phyloP scores from a whole-genome alignment of 805 yeast species.

The Pichia insulana region DNA sequence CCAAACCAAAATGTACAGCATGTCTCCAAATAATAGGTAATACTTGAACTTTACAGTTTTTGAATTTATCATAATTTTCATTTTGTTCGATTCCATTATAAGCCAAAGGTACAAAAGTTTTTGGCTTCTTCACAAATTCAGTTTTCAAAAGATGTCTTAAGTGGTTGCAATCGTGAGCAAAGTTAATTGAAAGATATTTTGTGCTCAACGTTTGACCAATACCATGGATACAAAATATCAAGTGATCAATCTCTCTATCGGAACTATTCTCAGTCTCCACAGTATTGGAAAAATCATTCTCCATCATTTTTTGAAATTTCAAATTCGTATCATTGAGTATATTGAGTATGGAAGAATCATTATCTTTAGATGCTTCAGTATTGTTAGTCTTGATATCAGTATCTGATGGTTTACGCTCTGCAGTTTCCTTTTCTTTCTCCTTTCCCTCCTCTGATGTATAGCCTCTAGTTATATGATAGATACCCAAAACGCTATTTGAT shows the following conservation, averaged over 20 bases:
- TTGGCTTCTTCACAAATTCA: slow-evolving; percentile 34
- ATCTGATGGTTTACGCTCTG: background rate
- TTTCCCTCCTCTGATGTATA: slow-evolving; percentile 17
- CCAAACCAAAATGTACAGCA: slow-evolving; percentile 52
- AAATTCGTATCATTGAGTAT: slow-evolving; percentile 18
- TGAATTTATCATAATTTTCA: slow-evolving; percentile 13
- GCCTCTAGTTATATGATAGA: slow-evolving; percentile 44
- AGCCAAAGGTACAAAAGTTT: slow-evolving; percentile 31
- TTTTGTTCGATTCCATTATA: slow-evolving; percentile 25
- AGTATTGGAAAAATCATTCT: slow-evolving; percentile 41
- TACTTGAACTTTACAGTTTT: slow-evolving; percentile 64
- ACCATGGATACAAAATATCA: slow-evolving; percentile 88
- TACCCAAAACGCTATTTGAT: slow-evolving; percentile 33
- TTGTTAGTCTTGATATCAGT: background rate
- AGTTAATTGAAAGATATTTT: slow-evolving; percentile 72
- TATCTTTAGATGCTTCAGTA: background rate
- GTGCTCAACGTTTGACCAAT: slow-evolving; percentile 85
- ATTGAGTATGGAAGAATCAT: background rate
- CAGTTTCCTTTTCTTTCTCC: slow-evolving; percentile 8
- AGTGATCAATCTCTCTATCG: slow-evolving; percentile 38
- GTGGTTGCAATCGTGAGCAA: slow-evolving; percentile 73
- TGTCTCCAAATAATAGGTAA: slow-evolving; percentile 92
- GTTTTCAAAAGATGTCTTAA: slow-evolving; percentile 50
- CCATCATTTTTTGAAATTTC: slow-evolving; percentile 37
- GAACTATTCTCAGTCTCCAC: slow-evolving; percentile 30